phyloP scores from a whole-genome alignment of 345 rosid genomes.

The Ricinus communis region DNA sequence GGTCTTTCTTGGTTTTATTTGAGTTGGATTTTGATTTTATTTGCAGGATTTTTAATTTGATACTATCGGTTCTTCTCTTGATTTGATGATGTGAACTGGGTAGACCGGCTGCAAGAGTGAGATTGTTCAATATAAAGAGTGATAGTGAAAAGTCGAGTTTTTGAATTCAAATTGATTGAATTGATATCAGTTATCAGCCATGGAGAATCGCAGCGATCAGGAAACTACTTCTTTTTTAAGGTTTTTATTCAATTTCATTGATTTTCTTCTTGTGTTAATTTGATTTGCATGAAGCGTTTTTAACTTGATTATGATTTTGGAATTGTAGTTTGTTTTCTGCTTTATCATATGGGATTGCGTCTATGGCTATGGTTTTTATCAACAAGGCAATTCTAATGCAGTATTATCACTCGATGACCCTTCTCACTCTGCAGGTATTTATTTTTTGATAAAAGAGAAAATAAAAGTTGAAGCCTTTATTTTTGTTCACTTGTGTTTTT shows the following conservation, averaged over 20 bases:
- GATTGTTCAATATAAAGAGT: neutral
- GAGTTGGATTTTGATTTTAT: no score
- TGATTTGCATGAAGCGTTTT: neutral
- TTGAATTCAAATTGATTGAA: neutral
- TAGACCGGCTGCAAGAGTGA: neutral
- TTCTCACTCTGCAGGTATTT: constrained; percentile 81
- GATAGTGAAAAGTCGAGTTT: neutral
- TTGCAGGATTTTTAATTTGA: no score
- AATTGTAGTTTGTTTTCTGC: constrained; percentile 71
- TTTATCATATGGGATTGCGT: constrained; percentile 82
- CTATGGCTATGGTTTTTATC: constrained; percentile 99
- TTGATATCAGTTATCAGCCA: constrained; percentile 12
- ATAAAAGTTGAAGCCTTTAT: neutral
- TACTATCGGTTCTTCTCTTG: neutral
- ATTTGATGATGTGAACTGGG: constrained; percentile 4
- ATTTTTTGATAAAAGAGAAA: no score
- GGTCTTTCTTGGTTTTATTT: no score
- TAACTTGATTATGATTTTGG: neutral
- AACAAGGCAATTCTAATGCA: constrained; percentile 92
- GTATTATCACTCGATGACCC: constrained; percentile 78
- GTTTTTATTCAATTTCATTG: constrained; percentile 14
- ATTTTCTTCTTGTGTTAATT: neutral
- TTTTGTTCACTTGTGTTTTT: neutral
- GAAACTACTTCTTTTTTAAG: constrained; percentile 34
- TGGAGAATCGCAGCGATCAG: constrained; percentile 34